Evolutionary conservation across 2,329 filamentous ascomycete genomes (phyloP).

Genomic region (Stagonosporopsis tanaceti): DNA sequence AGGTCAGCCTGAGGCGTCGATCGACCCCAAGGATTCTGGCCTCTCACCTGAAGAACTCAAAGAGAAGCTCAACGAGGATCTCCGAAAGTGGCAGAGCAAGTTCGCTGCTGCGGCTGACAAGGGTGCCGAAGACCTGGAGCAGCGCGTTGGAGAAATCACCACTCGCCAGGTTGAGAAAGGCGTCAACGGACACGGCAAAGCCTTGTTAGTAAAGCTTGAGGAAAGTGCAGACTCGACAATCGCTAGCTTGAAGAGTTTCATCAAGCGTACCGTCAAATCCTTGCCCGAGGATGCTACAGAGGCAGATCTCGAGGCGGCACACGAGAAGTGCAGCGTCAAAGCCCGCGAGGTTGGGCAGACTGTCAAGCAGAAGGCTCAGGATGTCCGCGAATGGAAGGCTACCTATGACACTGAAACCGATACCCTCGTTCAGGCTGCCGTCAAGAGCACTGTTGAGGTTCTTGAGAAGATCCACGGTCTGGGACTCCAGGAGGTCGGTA

Average conservation of each 20-base stretch:
- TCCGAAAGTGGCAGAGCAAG: constrained; percentile 86
- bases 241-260: constrained; percentile 69
- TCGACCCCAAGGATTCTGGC: constrained; percentile 32
- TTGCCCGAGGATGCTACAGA: constrained; percentile 68
- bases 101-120: constrained; percentile 87
- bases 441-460: constrained; percentile 82
- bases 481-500: constrained; percentile 88
- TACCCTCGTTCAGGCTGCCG: constrained; percentile 72
- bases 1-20: constrained; percentile 24
- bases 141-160: constrained; percentile 74
- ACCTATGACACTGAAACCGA: constrained; percentile 75
- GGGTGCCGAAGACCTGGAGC: constrained; percentile 73
- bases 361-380: constrained; percentile 80
- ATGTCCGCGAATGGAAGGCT: constrained; percentile 78
- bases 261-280: constrained; percentile 62
- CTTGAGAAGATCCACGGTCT: constrained; percentile 83
- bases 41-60: constrained; percentile 55
- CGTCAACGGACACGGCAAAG: constrained; percentile 70
- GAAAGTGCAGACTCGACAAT: constrained; percentile 71
- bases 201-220: constrained; percentile 73
- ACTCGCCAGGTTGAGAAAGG: constrained; percentile 72
- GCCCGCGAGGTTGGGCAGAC: constrained; percentile 73
- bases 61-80: constrained; percentile 75
- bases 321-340: constrained; percentile 61
- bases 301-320: constrained; percentile 59